Percentiles rank a stretch among this genome's conserved stretches.
These are phyloP conservation scores for Collybia sordida DNA, from an alignment of 768 basidiomycete genomes.

Conservation along the genomic window DNA sequence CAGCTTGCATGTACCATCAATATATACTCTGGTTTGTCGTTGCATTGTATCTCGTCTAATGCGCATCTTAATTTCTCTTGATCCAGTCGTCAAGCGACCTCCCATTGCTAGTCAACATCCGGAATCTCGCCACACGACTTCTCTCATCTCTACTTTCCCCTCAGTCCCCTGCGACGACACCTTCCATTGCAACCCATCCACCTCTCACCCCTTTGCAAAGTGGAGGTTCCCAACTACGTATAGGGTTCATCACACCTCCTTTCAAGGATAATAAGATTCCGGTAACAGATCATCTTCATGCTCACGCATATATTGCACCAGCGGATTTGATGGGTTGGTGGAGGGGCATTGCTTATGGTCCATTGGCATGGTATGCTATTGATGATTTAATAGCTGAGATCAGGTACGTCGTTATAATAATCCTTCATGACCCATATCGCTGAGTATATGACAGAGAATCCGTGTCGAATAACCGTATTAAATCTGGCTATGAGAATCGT, in stretches of 20 bases:
- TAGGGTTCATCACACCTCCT: slow-evolving; percentile 79
- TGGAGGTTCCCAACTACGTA: slow-evolving; percentile 44
- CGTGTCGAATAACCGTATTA: slow-evolving; percentile 80
- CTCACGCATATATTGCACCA: slow-evolving; percentile 69
- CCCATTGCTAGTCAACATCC: slow-evolving; percentile 65
- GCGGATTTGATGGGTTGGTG: slow-evolving; percentile 73
- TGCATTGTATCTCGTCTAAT: slow-evolving; percentile 6
- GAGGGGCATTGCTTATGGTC: slow-evolving; percentile 64
- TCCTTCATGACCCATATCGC: slow-evolving; percentile 1
- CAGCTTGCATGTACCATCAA: slow-evolving; percentile 77
- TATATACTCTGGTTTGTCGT: slow-evolving; percentile 65
- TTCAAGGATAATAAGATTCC: slow-evolving; percentile 79
- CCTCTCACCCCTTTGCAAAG: slow-evolving; percentile 25
- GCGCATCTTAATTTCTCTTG: slow-evolving; percentile 7
- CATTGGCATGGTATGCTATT: slow-evolving; percentile 72
- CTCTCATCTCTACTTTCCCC: slow-evolving; percentile 47
- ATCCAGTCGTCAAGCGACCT: slow-evolving; percentile 71
- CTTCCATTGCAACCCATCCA: slow-evolving; percentile 21
- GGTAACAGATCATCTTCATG: slow-evolving; percentile 76
- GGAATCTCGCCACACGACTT: slow-evolving; percentile 56
- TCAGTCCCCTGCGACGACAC: slow-evolving; percentile 33
- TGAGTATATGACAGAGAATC: slow-evolving; percentile 53
- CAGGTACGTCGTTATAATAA: slow-evolving; percentile 42
- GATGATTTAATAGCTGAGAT: slow-evolving; percentile 84
- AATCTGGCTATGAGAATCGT: slow-evolving; percentile 69